Percentiles rank a stretch among this genome's conserved stretches.
Conservation (phyloP, 805 yeast species). For the Candida suzukii region DNA sequence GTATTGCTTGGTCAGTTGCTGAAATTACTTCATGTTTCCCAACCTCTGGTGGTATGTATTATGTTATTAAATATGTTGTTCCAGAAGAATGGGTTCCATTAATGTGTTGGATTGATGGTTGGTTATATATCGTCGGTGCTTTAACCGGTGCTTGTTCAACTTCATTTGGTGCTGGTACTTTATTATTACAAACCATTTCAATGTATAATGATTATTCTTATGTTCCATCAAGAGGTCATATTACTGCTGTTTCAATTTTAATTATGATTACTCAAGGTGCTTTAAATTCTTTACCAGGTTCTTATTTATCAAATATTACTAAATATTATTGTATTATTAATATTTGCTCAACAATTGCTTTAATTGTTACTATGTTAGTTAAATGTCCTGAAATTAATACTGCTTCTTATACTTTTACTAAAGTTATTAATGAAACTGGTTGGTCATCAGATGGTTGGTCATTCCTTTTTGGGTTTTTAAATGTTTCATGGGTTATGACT, state of each 20-base stretch:
- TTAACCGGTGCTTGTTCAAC: constrained; percentile 46
- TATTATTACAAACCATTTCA: constrained; percentile 38
- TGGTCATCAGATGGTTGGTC: constrained; percentile 52
- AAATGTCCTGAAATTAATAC: constrained; percentile 41
- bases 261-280: constrained; percentile 40
- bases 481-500: constrained; percentile 54
- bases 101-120: constrained; percentile 47
- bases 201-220: constrained; percentile 31
- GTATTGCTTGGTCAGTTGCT: constrained; percentile 46
- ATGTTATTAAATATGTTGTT: constrained; percentile 38
- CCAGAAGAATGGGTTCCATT: constrained; percentile 43
- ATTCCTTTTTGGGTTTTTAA: constrained; percentile 49
- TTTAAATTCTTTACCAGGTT: constrained; percentile 45
- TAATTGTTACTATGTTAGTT: constrained; percentile 47
- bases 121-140: constrained; percentile 43
- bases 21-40: constrained; percentile 45
- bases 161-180: constrained; percentile 44
- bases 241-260: constrained; percentile 45
- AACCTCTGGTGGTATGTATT: constrained; percentile 47
- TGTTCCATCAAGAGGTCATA: constrained; percentile 34
- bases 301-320: constrained; percentile 41
- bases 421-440: constrained; percentile 39
- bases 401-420: constrained; percentile 40
- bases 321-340: constrained; percentile 44
- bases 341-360: constrained; percentile 40